Base-by-base conservation (phyloP, 192 early-diverging fungal species). In the Coemansia guatemalensis region DNA sequence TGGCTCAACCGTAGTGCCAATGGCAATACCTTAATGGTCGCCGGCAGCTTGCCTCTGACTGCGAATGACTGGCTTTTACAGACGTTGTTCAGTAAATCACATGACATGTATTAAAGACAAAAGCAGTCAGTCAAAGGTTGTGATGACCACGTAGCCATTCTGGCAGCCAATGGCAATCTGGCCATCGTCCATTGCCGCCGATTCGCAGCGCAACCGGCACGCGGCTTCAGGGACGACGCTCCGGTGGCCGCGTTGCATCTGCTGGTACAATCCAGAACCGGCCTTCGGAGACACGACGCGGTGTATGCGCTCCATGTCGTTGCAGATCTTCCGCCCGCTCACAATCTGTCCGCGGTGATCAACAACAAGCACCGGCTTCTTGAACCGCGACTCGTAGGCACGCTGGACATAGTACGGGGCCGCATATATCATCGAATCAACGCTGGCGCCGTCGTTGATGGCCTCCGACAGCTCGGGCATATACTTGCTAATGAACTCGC, bases 111-210 rank as follows among this genome's bases (percentile, higher is more conserved):
- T 61, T 27, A 26, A 44, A 32, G 24, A 47, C 2, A n/a, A 26
- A 29, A 27, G 4, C 14, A 14, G 2, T 53, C 63, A 80, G 32
- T 80, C 72, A 67, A 70, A 80, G 12, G 67, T 65, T 0, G 62
- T 61, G 14, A 80, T 56, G 0, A 80, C 72, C 3, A 80, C 68
- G 27, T 80, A 80, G 2, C 77, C 77, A 61, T 80, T 80, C 30
- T 52, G 20, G 54, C 77, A 80, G 4, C 71, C 77, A 20, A 74
- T 44, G 9, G 71, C 77, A 18, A 80, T 48, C 14, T 62, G 56
- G 1, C 56, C 33, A 53, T 80, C 77, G 54, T 74, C 71, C 68
- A 80, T 74, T 7, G 72, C 77, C 14, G 68, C 44, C 5, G 62
- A 4, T 26, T 41, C 32, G 9, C 49, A 44, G 26, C 23, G 41